A percentile compares a stretch with the other conserved stretches of the same genome.
Conservation (phyloP, 108 stramenopile genomes). For the Nitzschia sp. region DNA sequence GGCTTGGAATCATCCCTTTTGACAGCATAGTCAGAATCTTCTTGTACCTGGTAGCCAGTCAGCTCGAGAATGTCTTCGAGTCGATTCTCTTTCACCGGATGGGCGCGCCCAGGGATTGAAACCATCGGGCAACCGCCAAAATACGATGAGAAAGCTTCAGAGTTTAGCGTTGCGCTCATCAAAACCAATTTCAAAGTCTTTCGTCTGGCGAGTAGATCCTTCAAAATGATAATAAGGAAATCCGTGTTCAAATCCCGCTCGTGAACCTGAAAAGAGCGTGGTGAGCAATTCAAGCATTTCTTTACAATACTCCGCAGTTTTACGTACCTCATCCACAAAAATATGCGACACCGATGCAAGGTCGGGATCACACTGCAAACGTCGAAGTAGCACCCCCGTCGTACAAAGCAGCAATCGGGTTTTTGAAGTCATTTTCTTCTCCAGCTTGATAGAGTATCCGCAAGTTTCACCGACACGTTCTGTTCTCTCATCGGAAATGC, state of each 20-base stretch:
- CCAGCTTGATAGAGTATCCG: conserved; percentile 90
- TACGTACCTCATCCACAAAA: conserved; percentile 81
- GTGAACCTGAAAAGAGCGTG: conserved; percentile 41
- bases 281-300: neutral
- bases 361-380: conserved; percentile 78
- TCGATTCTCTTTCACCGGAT: conserved; percentile 74
- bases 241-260: conserved; percentile 90
- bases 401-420: conserved; percentile 89
- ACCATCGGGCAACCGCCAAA: conserved; percentile 80
- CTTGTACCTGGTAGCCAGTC: conserved; percentile 58
- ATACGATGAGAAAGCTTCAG: conserved; percentile 78
- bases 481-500: conserved; percentile 85
- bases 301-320: neutral
- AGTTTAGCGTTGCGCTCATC: conserved; percentile 93
- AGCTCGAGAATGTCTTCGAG: conserved; percentile 82
- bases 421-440: conserved; percentile 57
- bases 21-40: conserved; percentile 54
- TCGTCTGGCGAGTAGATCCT: conserved; percentile 69
- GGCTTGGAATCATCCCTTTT: conserved; percentile 35
- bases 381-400: conserved; percentile 85
- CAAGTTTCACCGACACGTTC: conserved; percentile 79
- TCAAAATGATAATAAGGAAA: conserved; percentile 88
- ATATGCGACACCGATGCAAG: conserved; percentile 74
- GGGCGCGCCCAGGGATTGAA: conserved; percentile 82
- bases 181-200: conserved; percentile 82